Evolutionary conservation across 2,329 filamentous ascomycete genomes (phyloP).

Genomic region (Rachicladosporium sp.): DNA sequence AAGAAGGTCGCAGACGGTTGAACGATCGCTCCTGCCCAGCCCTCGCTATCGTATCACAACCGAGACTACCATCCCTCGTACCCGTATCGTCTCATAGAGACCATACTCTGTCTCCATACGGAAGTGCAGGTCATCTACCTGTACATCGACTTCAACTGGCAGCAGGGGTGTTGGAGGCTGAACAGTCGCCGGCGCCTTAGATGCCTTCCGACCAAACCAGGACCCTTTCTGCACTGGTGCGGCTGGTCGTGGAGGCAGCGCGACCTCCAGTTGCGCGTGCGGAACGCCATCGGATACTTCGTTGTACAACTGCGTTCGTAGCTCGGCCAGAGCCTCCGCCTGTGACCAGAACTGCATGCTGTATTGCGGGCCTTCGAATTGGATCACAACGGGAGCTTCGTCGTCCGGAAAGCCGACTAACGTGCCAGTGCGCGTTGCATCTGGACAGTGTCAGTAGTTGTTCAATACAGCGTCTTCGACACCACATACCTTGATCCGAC

Average conservation of each 20-base stretch:
- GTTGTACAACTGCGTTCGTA: conserved; percentile 13
- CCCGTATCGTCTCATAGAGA: conserved; percentile 29
- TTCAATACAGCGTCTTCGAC: not conserved
- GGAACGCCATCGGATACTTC: conserved; percentile 9
- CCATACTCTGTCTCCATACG: conserved; percentile 33
- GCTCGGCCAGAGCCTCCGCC: conserved; percentile 15
- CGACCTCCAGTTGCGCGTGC: not conserved
- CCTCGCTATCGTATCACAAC: conserved; percentile 13
- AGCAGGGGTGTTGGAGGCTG: conserved; percentile 1
- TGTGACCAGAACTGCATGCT: conserved; percentile 22
- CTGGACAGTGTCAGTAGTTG: conserved; percentile 6
- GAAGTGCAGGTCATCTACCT: conserved; percentile 28
- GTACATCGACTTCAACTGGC: conserved; percentile 18
- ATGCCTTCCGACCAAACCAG: conserved; percentile 13
- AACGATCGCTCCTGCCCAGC: too few species aligned
- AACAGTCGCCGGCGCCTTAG: conserved; percentile 5
- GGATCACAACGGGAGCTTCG: conserved; percentile 15
- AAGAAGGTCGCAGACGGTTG: conserved; percentile 28
- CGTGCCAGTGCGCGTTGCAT: conserved; percentile 11
- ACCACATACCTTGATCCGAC: conserved; percentile 19
- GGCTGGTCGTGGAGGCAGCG: conserved; percentile 4
- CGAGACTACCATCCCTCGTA: conserved; percentile 12
- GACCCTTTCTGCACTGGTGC: conserved; percentile 8
- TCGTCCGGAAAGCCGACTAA: conserved; percentile 16
- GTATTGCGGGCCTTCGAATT: conserved; percentile 18